Conservation (phyloP, 169 alveolate genomes). For the Plasmodium cynomolgi region DNA sequence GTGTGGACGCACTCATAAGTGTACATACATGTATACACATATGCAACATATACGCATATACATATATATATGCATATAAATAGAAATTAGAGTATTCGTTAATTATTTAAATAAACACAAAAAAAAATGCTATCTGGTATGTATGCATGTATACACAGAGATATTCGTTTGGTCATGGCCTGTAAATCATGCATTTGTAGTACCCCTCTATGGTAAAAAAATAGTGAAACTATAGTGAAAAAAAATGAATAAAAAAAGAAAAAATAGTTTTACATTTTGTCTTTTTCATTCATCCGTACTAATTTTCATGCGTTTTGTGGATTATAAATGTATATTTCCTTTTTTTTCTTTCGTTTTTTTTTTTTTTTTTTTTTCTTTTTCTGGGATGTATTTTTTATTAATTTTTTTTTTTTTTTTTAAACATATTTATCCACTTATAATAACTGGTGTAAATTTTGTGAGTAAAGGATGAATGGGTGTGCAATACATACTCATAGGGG, state of each 20-base stretch:
- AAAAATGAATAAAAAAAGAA: not conserved
- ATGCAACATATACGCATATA: not conserved
- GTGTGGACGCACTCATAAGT: not conserved
- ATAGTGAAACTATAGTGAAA: not conserved
- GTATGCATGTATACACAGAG: slow-evolving; percentile 13
- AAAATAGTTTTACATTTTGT: not conserved
- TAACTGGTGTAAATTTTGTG: not conserved
- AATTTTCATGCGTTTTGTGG: not conserved
- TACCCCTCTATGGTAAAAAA: slow-evolving; percentile 2
- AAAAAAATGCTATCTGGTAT: slow-evolving; percentile 26
- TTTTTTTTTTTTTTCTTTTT: not conserved
- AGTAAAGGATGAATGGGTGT: not conserved
- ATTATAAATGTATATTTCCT: not conserved
- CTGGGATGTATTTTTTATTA: not conserved
- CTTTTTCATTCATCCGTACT: not conserved
- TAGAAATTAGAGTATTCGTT: slow-evolving; percentile 9
- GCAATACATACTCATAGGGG: not conserved
- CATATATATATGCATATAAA: not conserved
- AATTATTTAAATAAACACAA: slow-evolving; percentile 60
- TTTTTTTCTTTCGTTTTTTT: not conserved
- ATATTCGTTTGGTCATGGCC: not conserved
- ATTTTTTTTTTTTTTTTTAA: not conserved
- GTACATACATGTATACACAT: not conserved
- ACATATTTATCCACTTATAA: not conserved
- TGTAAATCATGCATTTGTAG: not conserved